phyloP scores from a whole-genome alignment of 257 asterid genomes.

The Thymus quinquecostatus region DNA sequence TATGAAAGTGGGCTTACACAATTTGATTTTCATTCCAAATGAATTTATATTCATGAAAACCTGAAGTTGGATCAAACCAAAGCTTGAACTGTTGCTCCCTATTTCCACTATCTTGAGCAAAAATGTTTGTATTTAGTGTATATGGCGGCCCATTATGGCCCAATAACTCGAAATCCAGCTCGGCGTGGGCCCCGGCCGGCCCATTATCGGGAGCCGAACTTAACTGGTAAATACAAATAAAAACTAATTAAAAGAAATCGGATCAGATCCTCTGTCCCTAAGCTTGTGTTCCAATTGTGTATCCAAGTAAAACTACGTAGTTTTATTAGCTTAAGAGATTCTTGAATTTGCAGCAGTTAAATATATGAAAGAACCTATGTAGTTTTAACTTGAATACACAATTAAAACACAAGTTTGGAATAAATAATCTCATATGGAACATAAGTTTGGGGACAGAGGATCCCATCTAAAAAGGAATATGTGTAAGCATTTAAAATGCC shows the following conservation, averaged over 20 bases:
- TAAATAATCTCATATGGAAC: no score
- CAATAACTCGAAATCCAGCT: slow-evolving; percentile 31
- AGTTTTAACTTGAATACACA: no score
- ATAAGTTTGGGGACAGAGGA: no score
- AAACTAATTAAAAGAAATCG: no score
- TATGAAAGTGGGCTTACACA: background rate
- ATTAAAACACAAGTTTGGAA: no score
- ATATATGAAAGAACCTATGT: no score
- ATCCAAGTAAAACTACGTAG: no score
- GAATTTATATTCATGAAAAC: slow-evolving; percentile 24
- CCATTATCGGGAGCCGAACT: slow-evolving; percentile 1
- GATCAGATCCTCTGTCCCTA: no score
- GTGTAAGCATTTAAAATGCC: background rate
- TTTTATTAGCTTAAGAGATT: no score
- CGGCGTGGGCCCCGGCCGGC: background rate
- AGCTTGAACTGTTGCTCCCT: slow-evolving; percentile 22
- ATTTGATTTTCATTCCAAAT: slow-evolving; percentile 24
- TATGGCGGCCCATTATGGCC: slow-evolving; percentile 10
- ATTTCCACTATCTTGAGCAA: slow-evolving; percentile 22
- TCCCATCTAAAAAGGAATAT: background rate
- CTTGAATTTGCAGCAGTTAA: no score
- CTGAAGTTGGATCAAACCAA: slow-evolving; percentile 28
- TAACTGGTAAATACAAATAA: background rate
- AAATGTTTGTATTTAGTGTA: slow-evolving; percentile 5
- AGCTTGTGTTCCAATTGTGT: no score